A percentile compares a stretch with the other conserved stretches of the same genome.
Evolutionary conservation across 1,284 basidiomycete species (phyloP).

Genomic region (Pascua guehoae): DNA sequence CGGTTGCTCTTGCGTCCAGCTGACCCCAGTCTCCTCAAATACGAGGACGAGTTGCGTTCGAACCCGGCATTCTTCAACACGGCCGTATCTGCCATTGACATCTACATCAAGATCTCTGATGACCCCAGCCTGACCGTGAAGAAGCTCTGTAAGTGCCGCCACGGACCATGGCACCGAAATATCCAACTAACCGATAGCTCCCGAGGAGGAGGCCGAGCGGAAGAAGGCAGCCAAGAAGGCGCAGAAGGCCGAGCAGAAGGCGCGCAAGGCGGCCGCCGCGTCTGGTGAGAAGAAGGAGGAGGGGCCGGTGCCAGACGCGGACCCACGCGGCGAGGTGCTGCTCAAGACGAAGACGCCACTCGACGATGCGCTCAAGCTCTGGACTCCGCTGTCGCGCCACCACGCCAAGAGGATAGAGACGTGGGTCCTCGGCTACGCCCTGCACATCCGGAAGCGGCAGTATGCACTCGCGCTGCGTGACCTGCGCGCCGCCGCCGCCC

Average conservation of each 20-base stretch:
- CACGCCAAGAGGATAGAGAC: conserved; percentile 60
- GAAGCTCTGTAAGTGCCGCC: conserved; percentile 19
- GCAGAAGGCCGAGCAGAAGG: conserved; percentile 86
- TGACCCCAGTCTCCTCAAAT: conserved; percentile 64
- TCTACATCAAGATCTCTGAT: conserved; percentile 72
- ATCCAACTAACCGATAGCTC: neutral
- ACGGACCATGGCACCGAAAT: conserved; percentile 22
- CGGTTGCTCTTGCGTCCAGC: conserved; percentile 1
- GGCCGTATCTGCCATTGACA: conserved; percentile 68
- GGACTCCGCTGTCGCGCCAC: conserved; percentile 64
- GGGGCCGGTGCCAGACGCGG: conserved; percentile 63
- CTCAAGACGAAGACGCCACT: conserved; percentile 65
- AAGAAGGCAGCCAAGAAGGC: conserved; percentile 76
- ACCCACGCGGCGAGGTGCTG: conserved; percentile 74
- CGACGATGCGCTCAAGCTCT: conserved; percentile 68
- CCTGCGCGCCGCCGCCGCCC: conserved; percentile 58
- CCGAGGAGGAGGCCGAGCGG: conserved; percentile 51
- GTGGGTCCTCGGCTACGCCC: conserved; percentile 75
- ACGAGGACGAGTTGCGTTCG: conserved; percentile 74
- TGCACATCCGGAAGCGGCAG: conserved; percentile 73
- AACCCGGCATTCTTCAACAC: conserved; percentile 73
- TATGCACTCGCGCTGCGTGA: conserved; percentile 73
- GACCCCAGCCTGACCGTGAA: conserved; percentile 60
- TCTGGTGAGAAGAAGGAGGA: conserved; percentile 71
- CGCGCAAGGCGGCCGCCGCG: conserved; percentile 57